Evolutionary conservation across 768 basidiomycete genomes (phyloP), one percentile per base, ranked within the genome.

Genomic region (Leccinellum luteum): DNA sequence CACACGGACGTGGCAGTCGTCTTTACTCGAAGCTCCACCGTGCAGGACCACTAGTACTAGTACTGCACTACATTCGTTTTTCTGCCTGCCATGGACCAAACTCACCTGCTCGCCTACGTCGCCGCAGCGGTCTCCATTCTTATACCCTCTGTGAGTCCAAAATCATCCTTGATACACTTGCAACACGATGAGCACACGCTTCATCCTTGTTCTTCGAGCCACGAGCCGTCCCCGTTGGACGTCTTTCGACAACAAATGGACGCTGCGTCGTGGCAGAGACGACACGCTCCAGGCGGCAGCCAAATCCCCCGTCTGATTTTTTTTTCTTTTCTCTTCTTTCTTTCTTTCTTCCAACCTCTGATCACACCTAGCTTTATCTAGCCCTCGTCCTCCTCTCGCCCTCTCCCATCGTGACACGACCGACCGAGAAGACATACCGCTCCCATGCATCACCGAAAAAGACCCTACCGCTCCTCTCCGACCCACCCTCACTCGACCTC

Each of bases 171-270:
- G 6, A 25, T 4, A 47, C 21, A 14, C 25, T 38, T 1, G 30
- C 48, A 28, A 45, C 56, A 69, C 60, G 89, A 90, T 89, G 86
- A 83, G 76, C 63, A 73, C 76, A 78, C 76, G 56, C 72, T 82
- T 90, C 90, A 92, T 92, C 90, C 90, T 92, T 92, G 90, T 92
- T 92, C 90, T 92, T 88, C 78, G 90, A 92, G 86, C 78, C 69
- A 65, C 74, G 85, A 85, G 90, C 79, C 73, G 61, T 75, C 66
- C 65, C 6, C 58, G n/a, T n/a, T n/a, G n/a, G 25, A 25, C 25
- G 25, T 25, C 25, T n/a, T n/a, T n/a, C n/a, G n/a, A n/a, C n/a
- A n/a, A n/a, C n/a, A n/a, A n/a, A n/a, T n/a, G 4, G 51, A 66
- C 71, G 70, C 69, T 68, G 80, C 88, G 89, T 81, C 78, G 76